Conservation (phyloP, 441 rosid genomes). For the Gossypium davidsonii region DNA sequence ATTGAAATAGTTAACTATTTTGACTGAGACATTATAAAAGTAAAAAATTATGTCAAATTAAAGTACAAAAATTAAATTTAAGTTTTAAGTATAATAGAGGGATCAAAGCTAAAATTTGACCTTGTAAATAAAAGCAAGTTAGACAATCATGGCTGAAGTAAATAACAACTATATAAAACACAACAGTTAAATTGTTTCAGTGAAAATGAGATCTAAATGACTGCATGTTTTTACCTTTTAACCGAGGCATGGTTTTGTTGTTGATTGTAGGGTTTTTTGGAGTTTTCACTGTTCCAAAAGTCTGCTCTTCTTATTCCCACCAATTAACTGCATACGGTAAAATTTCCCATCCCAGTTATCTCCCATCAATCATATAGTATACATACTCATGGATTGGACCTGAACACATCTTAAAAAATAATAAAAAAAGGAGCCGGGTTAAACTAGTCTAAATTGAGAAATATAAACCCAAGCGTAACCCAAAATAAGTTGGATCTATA, state of each 20-base stretch:
- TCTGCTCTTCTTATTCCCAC: slow-evolving; percentile 66
- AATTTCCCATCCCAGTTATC: background rate
- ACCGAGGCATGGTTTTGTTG: background rate
- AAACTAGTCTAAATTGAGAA: no score
- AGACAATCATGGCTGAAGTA: background rate
- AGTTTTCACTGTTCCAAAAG: slow-evolving; percentile 64
- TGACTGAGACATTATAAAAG: background rate
- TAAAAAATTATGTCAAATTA: background rate
- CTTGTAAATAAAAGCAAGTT: background rate
- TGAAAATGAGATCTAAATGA: background rate
- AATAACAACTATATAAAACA: background rate
- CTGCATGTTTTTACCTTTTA: background rate
- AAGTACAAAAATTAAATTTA: background rate
- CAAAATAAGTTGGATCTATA: no score
- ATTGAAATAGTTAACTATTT: background rate
- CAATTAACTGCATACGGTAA: slow-evolving; percentile 72
- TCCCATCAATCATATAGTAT: no score
- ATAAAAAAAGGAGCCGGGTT: no score
- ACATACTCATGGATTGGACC: no score
- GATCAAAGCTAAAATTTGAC: background rate
- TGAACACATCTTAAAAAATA: no score
- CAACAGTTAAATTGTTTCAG: background rate
- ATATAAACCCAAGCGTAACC: no score
- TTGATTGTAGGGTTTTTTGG: slow-evolving; percentile 62
- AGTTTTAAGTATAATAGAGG: background rate